Evolutionary conservation across 805 yeast genomes (phyloP), one percentile per base, ranked within the genome.

Genomic region (Saturnispora halmiae): DNA sequence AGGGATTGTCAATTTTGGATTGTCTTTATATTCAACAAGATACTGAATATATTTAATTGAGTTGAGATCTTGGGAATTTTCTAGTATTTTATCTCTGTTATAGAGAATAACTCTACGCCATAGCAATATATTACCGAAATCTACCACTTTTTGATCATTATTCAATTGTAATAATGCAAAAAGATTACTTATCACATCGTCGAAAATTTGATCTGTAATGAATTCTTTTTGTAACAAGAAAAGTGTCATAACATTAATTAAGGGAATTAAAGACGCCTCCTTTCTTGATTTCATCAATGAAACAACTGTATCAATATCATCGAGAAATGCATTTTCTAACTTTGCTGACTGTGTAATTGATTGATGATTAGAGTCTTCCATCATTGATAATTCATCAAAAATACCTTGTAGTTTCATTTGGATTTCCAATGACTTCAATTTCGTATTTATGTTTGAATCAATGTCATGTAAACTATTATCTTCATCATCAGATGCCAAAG

Each of bases 401-500:
- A 15, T 28, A 15, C 19, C 18, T 20, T 36, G 39, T 5, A 36
- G 20, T 4, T 21, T 19, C 6, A 4, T 29, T 19, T 36, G 33
- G 7, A 36, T 7, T 4, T 18, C 26, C 22, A 21, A 29, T 21
- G 26, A 10, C 6, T 21, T 15, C 13, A 36, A 27, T 21, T 36
- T 36, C 14, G 9, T 9, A 24, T 34, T 13, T 25, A 22, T 4
- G 7, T 34, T 15, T 22, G 26, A 22, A 22, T n/a, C n/a, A n/a
- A n/a, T n/a, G n/a, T n/a, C n/a, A n/a, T n/a, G n/a, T n/a, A n/a
- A n/a, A 27, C 6, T 34, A 46, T 46, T 50, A 4, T 48, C 52
- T 16, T 44, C 29, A 4, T 42, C 45, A 55, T 0, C 78, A 18
- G 14, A 6, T 5, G 28, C 36, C 15, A 82, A 52, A 1, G 74